Base-by-base conservation (phyloP, 2,329 filamentous ascomycete genomes). In the Exophiala calicioides region DNA sequence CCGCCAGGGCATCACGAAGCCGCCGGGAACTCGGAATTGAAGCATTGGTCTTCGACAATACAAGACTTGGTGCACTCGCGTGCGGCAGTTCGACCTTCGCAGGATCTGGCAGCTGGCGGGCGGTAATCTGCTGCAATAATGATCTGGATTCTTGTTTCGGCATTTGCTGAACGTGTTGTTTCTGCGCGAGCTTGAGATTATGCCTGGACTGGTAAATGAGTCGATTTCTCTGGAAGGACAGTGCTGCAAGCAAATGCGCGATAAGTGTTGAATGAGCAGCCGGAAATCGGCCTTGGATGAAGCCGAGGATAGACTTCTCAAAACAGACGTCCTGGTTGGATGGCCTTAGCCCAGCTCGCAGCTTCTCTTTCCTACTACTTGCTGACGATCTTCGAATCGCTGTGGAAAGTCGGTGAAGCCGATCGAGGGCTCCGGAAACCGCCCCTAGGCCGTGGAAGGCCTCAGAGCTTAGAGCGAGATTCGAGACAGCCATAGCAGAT, bases 391-490 rank as follows among this genome's bases (percentile, higher is more conserved):
- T 18, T 4, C 33, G 33, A n/a, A 36, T 36, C 6, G 33, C 33
- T 7, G 19, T 36, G 18, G 33, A 15, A 23, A 36, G 33, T 19
- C 33, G 21, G 6, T 36, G 33, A 23, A 36, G 33, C 3, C 33
- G 33, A 36, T 36, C 33, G 4, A 36, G 33, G 15, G 33, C 33
- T 5, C 18, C 33, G 13, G 33, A 36, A 20, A 23, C 33, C 21
- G 33, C 33, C 18, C 13, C 15, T 7, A 36, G 20, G 9, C 33
- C 33, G 20, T 36, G 33, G 33, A 36, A 3, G 13, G 18, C 24
- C 18, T n/a, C n/a, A n/a, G n/a, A n/a, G n/a, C n/a, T n/a, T n/a
- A n/a, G n/a, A n/a, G n/a, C n/a, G n/a, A n/a, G n/a, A n/a, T n/a
- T n/a, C n/a, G n/a, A n/a, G n/a, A n/a, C n/a, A n/a, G n/a, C n/a